A percentile compares a stretch with the other conserved stretches of the same genome.
These are phyloP conservation scores for Luffa acutangula DNA, from an alignment of 306 rosid species.

Conservation along the genomic window DNA sequence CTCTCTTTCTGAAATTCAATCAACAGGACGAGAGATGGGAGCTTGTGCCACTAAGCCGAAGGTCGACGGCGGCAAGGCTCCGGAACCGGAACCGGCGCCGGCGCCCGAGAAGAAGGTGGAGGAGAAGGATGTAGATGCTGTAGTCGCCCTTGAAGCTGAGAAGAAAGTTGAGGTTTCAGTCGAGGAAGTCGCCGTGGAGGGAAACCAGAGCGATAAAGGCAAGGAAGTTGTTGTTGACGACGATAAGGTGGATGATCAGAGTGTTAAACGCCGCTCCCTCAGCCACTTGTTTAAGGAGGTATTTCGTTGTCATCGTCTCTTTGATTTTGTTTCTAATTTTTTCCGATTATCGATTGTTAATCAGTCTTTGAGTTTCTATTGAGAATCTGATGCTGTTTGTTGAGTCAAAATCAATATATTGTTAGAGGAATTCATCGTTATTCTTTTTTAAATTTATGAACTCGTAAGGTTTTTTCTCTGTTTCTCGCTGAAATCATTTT, in stretches of 20 bases:
- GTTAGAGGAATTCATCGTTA: not conserved
- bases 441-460: not conserved
- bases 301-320: not conserved
- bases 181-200: not conserved
- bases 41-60: conserved; percentile 15
- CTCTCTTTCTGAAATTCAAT: not conserved
- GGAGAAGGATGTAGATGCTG: not conserved
- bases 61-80: not conserved
- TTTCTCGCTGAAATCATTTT: not conserved
- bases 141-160: not conserved
- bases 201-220: not conserved
- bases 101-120: not conserved
- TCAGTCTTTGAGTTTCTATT: not conserved
- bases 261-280: conserved; percentile 1
- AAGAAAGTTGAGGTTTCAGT: not conserved
- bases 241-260: conserved; percentile 1
- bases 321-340: not conserved
- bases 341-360: not conserved
- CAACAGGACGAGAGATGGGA: not conserved
- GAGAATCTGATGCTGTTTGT: not conserved
- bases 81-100: not conserved
- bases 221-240: conserved; percentile 1
- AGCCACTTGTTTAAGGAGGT: conserved; percentile 15
- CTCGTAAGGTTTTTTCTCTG: not conserved
- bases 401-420: not conserved